Evolutionary conservation across 2,329 filamentous ascomycete genomes (phyloP), one percentile per base, ranked within the genome.

Genomic region (Geoglossum cookeanum): DNA sequence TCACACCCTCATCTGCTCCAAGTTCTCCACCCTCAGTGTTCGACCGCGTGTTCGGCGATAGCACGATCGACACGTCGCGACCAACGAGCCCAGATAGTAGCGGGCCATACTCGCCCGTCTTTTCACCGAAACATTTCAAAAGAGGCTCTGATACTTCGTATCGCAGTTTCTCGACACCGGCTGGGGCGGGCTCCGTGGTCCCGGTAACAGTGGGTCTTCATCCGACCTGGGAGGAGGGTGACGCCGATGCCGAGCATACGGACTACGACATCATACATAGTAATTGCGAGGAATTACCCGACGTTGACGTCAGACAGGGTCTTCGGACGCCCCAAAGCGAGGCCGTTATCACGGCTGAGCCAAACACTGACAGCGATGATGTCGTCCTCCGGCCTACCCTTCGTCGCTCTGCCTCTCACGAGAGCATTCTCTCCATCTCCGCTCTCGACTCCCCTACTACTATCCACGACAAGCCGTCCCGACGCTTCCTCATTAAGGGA

Each of bases 391-490:
- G 69, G 69, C 56, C 67, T 61, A 61, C 68, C 64, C 62, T 62
- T 68, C 67, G 58, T 72, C 70, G 56, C 68, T 69, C 81, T 2
- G 67, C 81, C 1, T 95, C 90, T 1, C 88, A 94, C 63, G 90
- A 96, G 67, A 94, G 87, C 17, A 83, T 96, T 60, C 78, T 96
- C 62, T 96, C 90, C 0, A 78, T 95, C 1, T 80, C 83, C 0
- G 89, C 88, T 1, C 83, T 95, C 67, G 91, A 96, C 66, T 94
- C 95, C 55, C 89, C 94, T 67, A 89, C 85, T 0, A 75, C 94
- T 3, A 83, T 45, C 42, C 42, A 13, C 4, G 22, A 84, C 64
- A 17, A 72, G 72, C 60, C 64, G 63, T 27, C 65, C 80, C 60
- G 67, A 76, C 55, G 72, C 74, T 35, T 70, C 78, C 29, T 79